A percentile compares a stretch with the other conserved stretches of the same genome.
Evolutionary conservation across 306 rosid genomes (phyloP).

Genomic region (Fragaria iinumae): DNA sequence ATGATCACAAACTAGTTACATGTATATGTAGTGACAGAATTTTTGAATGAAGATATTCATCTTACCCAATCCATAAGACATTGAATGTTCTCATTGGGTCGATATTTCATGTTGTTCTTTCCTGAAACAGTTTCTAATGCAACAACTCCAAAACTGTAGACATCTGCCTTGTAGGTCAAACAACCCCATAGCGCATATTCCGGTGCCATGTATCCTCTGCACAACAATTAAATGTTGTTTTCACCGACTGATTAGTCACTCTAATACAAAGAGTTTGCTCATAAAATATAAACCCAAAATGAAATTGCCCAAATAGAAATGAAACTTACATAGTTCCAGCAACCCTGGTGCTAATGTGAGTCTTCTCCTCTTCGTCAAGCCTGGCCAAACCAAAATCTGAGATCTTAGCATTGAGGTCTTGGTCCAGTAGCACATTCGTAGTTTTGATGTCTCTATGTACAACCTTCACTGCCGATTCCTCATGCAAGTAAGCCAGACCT

Average conservation of each 20-base stretch:
- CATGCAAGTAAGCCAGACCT: slow-evolving; percentile 57
- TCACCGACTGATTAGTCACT: not conserved
- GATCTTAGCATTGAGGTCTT: slow-evolving; percentile 53
- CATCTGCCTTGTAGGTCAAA: slow-evolving; percentile 23
- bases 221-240: not conserved
- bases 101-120: slow-evolving; percentile 28
- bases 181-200: slow-evolving; percentile 25
- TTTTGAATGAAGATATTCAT: not conserved
- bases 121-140: slow-evolving; percentile 18
- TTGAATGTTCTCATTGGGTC: slow-evolving; percentile 49
- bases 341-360: slow-evolving; percentile 51
- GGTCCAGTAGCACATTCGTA: slow-evolving; percentile 50
- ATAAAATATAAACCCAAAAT: not conserved
- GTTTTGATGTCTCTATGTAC: slow-evolving; percentile 66
- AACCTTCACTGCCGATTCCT: slow-evolving; percentile 53
- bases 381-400: slow-evolving; percentile 67
- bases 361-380: slow-evolving; percentile 51
- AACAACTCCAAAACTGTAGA: slow-evolving; percentile 24
- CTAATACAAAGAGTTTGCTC: not conserved
- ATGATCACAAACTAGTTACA: not conserved
- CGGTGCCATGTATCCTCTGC: slow-evolving; percentile 27
- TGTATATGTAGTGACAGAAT: not conserved
- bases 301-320: not conserved
- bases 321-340: slow-evolving; percentile 51
- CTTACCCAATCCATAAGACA: slow-evolving; percentile 54